Percentiles rank a stretch among this genome's conserved stretches.
Conservation (phyloP, 2,329 filamentous ascomycete species). For the Venturia asperata region DNA sequence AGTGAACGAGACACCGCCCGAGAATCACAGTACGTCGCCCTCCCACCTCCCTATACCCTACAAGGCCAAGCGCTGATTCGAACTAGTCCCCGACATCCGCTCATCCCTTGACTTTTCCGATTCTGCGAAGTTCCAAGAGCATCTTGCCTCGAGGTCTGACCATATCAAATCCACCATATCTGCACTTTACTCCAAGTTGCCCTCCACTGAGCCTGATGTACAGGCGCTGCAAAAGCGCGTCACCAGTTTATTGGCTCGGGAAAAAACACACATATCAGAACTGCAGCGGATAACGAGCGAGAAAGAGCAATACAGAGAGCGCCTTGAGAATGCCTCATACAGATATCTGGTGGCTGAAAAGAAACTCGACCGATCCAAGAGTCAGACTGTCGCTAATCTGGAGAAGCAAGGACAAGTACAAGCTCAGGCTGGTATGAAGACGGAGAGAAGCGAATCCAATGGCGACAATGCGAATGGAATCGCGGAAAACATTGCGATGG, state of each 20-base stretch:
- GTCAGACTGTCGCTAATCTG: slow-evolving; percentile 80
- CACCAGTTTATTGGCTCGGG: slow-evolving; percentile 64
- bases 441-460: slow-evolving; percentile 14
- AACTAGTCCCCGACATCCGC: slow-evolving; percentile 23
- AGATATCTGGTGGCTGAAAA: slow-evolving; percentile 95
- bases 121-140: slow-evolving; percentile 61
- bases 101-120: slow-evolving; percentile 50
- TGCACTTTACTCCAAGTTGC: slow-evolving; percentile 52
- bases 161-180: slow-evolving; percentile 69
- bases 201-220: slow-evolving; percentile 54
- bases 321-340: slow-evolving; percentile 79
- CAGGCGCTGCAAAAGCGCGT: slow-evolving; percentile 68
- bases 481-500: slow-evolving; percentile 48
- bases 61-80: slow-evolving; percentile 32
- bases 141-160: slow-evolving; percentile 68
- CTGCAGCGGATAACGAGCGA: slow-evolving; percentile 68
- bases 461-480: slow-evolving; percentile 43
- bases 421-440: slow-evolving; percentile 13
- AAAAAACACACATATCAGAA: slow-evolving; percentile 74
- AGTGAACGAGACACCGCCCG: slow-evolving; percentile 4
- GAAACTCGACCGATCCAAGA: slow-evolving; percentile 83
- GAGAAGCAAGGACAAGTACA: slow-evolving; percentile 18
- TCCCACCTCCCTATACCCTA: slow-evolving; percentile 21
- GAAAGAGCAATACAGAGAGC: slow-evolving; percentile 77
- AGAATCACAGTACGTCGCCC: slow-evolving; percentile 12